Evolutionary conservation across 2,329 filamentous ascomycete species (phyloP), one percentile per base, ranked within the genome.

Genomic region (Onygenales sp.): DNA sequence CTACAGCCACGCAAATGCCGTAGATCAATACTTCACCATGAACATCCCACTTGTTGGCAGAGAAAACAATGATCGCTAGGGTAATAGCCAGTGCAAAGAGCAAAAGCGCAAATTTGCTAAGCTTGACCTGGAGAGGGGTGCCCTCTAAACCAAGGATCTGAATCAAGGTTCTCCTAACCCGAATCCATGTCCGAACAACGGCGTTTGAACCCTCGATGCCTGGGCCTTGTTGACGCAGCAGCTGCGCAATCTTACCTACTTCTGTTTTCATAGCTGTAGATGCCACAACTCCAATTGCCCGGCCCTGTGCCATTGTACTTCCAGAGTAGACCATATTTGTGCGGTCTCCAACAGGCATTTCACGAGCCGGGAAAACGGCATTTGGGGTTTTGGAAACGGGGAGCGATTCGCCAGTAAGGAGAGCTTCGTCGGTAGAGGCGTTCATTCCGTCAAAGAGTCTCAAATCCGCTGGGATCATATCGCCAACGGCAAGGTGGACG

Each of bases 51-150:
- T 72, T 61, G 67, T 82, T 84, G 58, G 82, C 80, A n/a, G 74
- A 82, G 33, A 85, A 74, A 17, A 84, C 81, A 60, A 85, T 81
- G 59, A 86, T 77, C 31, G 82, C 81, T 55, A 81, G 80, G 44
- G 85, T 60, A 35, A 85, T 76, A 11, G 82, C 83, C 43, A 83
- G 73, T 44, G 73, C 73, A 61, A 85, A 84, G 9, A 85, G 75
- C 3, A 84, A 66, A 21, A 84, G 73, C 43, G 82, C 83, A 53
- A 85, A 77, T 64, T 78, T 78, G 58, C 80, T 82, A n/a, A 85
- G 72, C 63, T 82, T 84, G 60, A 78, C 77, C 64, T 85, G 81
- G 8, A 86, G 74, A 27, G 83, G 83, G 21, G 82, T 85, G 47
- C 83, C 82, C 14, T 82, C 76, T 56, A 32, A 75, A 78, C 51